Conservation (phyloP, 768 basidiomycete species). For the Suillus spraguei region DNA sequence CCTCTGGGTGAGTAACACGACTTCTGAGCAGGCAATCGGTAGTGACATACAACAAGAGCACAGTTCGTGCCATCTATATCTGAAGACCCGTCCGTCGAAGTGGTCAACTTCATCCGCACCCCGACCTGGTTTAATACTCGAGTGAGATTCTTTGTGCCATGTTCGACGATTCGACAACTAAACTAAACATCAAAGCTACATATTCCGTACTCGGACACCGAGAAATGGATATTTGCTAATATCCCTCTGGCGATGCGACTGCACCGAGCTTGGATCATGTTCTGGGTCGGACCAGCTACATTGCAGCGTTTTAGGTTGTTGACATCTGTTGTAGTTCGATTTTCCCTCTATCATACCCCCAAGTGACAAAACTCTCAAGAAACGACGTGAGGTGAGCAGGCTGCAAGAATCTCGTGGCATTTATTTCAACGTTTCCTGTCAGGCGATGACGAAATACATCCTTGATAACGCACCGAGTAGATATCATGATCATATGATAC, state of each 20-base stretch:
- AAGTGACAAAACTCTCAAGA: conserved; percentile 16
- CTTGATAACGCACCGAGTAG: conserved; percentile 49
- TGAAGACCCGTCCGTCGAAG: conserved; percentile 48
- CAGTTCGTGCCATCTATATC: conserved; percentile 62
- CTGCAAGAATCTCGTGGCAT: too few relatives aligned
- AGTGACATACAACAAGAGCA: conserved; percentile 42
- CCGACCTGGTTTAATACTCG: conserved; percentile 63
- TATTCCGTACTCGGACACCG: conserved; percentile 40
- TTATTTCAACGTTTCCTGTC: conserved; percentile 6
- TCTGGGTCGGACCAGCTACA: conserved; percentile 39
- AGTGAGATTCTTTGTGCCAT: conserved; percentile 34
- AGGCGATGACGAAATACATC: conserved; percentile 51
- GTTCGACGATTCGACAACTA: neutral
- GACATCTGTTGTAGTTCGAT: conserved; percentile 19
- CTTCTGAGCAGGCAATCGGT: conserved; percentile 1
- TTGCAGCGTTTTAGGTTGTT: neutral
- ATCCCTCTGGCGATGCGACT: conserved; percentile 52
- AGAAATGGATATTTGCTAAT: conserved; percentile 57
- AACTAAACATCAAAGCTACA: conserved; percentile 37
- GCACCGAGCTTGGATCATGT: conserved; percentile 55
- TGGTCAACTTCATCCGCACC: conserved; percentile 61
- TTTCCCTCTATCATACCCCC: conserved; percentile 18
- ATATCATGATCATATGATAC: conserved; percentile 48
- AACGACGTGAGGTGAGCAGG: conserved; percentile 16
- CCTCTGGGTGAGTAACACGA: conserved; percentile 50